Evolutionary conservation across 148 eudicot species (phyloP).

Genomic region (Pouteria glomerata): DNA sequence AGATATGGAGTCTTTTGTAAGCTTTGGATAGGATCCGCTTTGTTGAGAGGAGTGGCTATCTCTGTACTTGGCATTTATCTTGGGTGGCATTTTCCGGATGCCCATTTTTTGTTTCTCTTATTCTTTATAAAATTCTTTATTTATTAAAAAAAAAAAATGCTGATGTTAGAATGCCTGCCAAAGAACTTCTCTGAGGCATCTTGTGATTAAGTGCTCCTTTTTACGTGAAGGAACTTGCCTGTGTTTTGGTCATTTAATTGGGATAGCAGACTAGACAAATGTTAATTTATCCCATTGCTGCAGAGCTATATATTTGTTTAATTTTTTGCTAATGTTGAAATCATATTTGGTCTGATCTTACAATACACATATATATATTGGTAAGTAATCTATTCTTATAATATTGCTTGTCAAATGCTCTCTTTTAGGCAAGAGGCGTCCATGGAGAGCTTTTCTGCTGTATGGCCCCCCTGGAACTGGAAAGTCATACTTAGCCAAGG

Average conservation of each 20-base stretch:
- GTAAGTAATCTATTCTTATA: neutral
- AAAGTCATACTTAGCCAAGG: slow-evolving; percentile 95
- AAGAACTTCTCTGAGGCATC: neutral
- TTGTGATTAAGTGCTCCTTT: neutral
- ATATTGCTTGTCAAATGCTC: slow-evolving; percentile 3
- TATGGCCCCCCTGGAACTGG: slow-evolving; percentile 99
- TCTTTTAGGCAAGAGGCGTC: slow-evolving; percentile 77
- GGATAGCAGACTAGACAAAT: neutral
- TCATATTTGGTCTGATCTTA: neutral
- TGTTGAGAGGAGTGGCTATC: no score
- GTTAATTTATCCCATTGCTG: neutral
- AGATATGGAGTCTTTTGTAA: no score
- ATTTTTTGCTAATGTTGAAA: neutral
- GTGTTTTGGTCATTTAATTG: neutral
- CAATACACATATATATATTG: neutral
- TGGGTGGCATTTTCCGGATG: no score
- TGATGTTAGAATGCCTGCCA: neutral
- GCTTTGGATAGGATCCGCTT: no score
- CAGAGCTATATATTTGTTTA: neutral
- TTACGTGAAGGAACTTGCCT: no score
- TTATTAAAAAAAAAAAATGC: neutral
- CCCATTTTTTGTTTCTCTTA: no score
- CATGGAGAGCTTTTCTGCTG: slow-evolving; percentile 98
- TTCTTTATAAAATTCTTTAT: no score
- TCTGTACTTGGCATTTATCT: no score